Base-by-base conservation (phyloP, 192 early-diverging fungal genomes). In the Backusella tuberculispora region DNA sequence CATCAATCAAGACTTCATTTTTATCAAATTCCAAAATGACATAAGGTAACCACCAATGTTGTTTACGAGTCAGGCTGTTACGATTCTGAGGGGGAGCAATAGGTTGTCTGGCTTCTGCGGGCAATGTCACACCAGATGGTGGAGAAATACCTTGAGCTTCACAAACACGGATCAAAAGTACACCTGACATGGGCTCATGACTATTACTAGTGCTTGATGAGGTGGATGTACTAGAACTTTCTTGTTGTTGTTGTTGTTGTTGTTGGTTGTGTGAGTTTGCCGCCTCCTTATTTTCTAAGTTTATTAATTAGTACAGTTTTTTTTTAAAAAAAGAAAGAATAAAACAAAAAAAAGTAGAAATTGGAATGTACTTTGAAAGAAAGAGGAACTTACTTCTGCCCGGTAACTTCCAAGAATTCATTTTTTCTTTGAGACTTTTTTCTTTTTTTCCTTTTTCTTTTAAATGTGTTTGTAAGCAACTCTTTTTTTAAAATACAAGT, bases 1-100 rank as follows among this genome's bases (percentile, higher is more conserved):
- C 90, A 76, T 92, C 91, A 60, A 95, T 90, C 70, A 97, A 85
- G 34, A 95, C 88, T 79, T 98, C 95, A 81, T 97, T 96, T 86
- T 96, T 96, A 85, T 98, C 96, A 71, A 97, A 95, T 83, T 96
- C 96, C 17, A 98, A 85, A 15, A 98, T 94, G 6, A 89, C 90
- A 78, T 96, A 98, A 12, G 96, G 96, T 29, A 92, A 77, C 89
- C 91, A 91, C 80, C 80, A 82, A 40, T 78, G 70, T 21, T 80
- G 81, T 67, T 87, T 86, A 66, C 88, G 83, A 34, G 83, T 83
- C 13, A 88, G 53, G 8, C 85, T 87, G 46, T 89, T 87, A 26
- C 88, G 81, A 63, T 85, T 86, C 79, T 85, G 73, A 82, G 84
- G 79, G 83, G 85, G 9, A 78, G 87, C 71, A 79, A 83, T 72